phyloP scores from a whole-genome alignment of 1,284 basidiomycete genomes.

The Marasmius sp. region DNA sequence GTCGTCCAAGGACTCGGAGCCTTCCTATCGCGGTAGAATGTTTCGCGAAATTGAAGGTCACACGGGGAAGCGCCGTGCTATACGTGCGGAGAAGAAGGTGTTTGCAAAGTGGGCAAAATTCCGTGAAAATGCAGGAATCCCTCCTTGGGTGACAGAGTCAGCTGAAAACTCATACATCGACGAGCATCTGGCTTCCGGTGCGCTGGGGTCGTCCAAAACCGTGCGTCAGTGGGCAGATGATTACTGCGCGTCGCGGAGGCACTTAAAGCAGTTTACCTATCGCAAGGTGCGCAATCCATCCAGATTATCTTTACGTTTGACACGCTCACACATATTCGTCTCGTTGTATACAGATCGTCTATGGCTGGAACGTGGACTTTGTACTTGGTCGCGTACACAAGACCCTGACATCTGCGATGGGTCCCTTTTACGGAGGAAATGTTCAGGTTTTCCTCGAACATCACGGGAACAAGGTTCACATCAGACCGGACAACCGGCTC shows the following conservation, averaged over 20 bases:
- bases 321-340: neutral
- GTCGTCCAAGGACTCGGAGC: slow-evolving; percentile 50
- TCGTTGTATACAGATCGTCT: slow-evolving; percentile 39
- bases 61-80: slow-evolving; percentile 30
- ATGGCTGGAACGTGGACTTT: slow-evolving; percentile 60
- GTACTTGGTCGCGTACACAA: slow-evolving; percentile 26
- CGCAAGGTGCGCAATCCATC: slow-evolving; percentile 39
- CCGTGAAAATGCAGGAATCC: slow-evolving; percentile 32
- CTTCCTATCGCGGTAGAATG: slow-evolving; percentile 58
- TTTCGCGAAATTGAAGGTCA: slow-evolving; percentile 43
- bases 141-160: slow-evolving; percentile 40
- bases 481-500: slow-evolving; percentile 53
- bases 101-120: slow-evolving; percentile 32
- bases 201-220: slow-evolving; percentile 48
- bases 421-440: slow-evolving; percentile 44
- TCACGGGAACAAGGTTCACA: slow-evolving; percentile 35
- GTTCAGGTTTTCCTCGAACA: slow-evolving; percentile 42
- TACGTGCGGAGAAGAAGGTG: slow-evolving; percentile 26
- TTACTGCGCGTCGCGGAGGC: slow-evolving; percentile 59
- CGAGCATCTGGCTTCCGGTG: slow-evolving; percentile 23
- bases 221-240: slow-evolving; percentile 71
- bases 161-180: slow-evolving; percentile 14
- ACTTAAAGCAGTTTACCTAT: slow-evolving; percentile 67
- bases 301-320: neutral
- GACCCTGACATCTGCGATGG: slow-evolving; percentile 32